Conservation (phyloP, 169 alveolate genomes). For the Cryptosporidium parvum region DNA sequence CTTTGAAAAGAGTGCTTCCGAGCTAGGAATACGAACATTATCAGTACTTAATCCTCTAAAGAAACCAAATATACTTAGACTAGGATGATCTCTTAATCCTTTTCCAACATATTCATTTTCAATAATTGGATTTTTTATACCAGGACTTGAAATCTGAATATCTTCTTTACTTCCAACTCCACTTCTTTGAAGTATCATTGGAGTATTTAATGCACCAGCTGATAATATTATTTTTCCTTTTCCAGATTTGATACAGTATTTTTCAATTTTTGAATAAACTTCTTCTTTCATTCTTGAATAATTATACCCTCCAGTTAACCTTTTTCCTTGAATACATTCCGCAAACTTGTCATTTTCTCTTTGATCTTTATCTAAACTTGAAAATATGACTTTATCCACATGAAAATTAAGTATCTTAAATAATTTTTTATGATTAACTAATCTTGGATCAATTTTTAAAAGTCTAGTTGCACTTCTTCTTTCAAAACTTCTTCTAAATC, state of each 20-base stretch:
- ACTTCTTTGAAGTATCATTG: constrained; percentile 73
- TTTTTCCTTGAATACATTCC: neutral
- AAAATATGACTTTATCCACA: constrained; percentile 20
- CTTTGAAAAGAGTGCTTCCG: constrained; percentile 55
- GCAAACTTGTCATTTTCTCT: constrained; percentile 8
- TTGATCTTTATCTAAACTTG: neutral
- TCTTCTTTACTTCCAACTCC: constrained; percentile 45
- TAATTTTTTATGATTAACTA: neutral
- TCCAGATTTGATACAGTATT: constrained; percentile 19
- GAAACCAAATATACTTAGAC: constrained; percentile 41
- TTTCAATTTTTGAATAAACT: neutral
- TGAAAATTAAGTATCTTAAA: constrained; percentile 11
- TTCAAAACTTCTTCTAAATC: constrained; percentile 40
- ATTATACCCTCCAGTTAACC: neutral
- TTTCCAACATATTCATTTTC: constrained; percentile 48
- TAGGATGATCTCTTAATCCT: constrained; percentile 47
- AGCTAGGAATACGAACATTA: constrained; percentile 9
- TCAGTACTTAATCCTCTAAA: constrained; percentile 21
- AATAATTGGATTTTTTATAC: constrained; percentile 28
- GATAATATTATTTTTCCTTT: constrained; percentile 30
- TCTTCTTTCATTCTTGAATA: neutral
- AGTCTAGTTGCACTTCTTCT: constrained; percentile 46
- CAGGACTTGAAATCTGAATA: constrained; percentile 29
- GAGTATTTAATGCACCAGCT: constrained; percentile 66
- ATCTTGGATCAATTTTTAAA: constrained; percentile 8